Conservation (phyloP, 345 rosid genomes). For the Erucastrum elatum region DNA sequence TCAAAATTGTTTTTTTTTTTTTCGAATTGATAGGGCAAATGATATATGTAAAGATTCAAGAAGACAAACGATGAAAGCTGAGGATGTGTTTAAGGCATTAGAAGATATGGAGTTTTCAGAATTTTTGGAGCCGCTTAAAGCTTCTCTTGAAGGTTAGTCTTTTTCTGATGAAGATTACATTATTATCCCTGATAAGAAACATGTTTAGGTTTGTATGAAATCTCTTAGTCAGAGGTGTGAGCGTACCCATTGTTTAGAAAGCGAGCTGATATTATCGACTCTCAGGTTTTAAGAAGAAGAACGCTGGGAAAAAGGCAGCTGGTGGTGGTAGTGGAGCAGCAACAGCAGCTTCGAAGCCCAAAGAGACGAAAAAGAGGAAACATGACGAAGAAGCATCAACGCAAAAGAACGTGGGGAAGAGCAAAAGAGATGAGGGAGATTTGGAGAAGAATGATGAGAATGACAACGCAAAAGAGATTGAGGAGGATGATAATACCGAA, state of each 20-base stretch:
- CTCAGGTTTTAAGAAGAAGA: constrained; percentile 67
- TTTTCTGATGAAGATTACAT: not conserved
- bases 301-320: constrained; percentile 54
- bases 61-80: constrained; percentile 68
- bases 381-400: constrained; percentile 40
- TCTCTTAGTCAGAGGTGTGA: not conserved
- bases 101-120: constrained; percentile 74
- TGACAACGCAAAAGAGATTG: constrained; percentile 1
- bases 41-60: constrained; percentile 67
- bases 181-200: not conserved
- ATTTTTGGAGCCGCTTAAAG: constrained; percentile 60
- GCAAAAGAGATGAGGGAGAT: constrained; percentile 25
- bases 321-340: constrained; percentile 4
- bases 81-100: constrained; percentile 59
- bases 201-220: constrained; percentile 7
- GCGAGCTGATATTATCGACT: constrained; percentile 2
- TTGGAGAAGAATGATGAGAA: not conserved
- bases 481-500: not conserved
- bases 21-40: constrained; percentile 50
- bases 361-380: constrained; percentile 55
- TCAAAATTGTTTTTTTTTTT: not conserved
- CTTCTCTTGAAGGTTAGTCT: constrained; percentile 52
- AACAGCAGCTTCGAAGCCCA: constrained; percentile 32
- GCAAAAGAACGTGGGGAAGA: constrained; percentile 40
- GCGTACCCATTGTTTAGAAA: not conserved